These are phyloP conservation scores for Penicillium expansum DNA, from an alignment of 2,329 filamentous ascomycete species.

Conservation along the genomic window DNA sequence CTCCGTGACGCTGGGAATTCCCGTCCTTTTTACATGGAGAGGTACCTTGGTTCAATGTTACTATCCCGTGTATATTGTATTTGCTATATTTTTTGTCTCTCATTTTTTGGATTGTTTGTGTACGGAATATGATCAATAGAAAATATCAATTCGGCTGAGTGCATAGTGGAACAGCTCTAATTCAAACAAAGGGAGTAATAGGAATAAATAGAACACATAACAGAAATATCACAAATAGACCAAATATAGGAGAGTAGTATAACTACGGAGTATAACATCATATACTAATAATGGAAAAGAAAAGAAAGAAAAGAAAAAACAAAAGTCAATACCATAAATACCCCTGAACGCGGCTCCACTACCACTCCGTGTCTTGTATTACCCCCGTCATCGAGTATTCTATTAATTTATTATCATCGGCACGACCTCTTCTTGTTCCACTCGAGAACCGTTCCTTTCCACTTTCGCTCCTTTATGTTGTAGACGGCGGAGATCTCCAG, in stretches of 20 bases:
- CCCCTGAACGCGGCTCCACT: constrained; percentile 11
- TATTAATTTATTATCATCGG: constrained; percentile 13
- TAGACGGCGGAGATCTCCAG: constrained; percentile 10
- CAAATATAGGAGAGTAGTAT: not conserved
- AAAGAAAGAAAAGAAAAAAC: not conserved
- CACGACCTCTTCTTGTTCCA: constrained; percentile 4
- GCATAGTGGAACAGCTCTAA: not conserved
- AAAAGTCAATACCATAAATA: constrained; percentile 8
- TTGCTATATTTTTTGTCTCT: not conserved
- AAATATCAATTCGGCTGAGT: not conserved
- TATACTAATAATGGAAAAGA: not conserved
- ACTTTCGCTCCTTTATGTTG: constrained; percentile 8
- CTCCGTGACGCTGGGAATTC: constrained; percentile 9
- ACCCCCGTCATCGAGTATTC: constrained; percentile 7
- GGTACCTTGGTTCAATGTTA: not conserved
- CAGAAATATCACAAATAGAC: not conserved
- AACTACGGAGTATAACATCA: not conserved
- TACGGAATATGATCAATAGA: not conserved
- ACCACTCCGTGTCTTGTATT: constrained; percentile 1
- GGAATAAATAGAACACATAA: not conserved
- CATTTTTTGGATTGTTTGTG: not conserved
- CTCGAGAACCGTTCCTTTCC: constrained; percentile 8
- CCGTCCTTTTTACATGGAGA: not conserved
- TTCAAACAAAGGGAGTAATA: not conserved
- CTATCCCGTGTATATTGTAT: not conserved